phyloP scores from a whole-genome alignment of 2,329 filamentous ascomycete species.

The Claviceps purpurea region DNA sequence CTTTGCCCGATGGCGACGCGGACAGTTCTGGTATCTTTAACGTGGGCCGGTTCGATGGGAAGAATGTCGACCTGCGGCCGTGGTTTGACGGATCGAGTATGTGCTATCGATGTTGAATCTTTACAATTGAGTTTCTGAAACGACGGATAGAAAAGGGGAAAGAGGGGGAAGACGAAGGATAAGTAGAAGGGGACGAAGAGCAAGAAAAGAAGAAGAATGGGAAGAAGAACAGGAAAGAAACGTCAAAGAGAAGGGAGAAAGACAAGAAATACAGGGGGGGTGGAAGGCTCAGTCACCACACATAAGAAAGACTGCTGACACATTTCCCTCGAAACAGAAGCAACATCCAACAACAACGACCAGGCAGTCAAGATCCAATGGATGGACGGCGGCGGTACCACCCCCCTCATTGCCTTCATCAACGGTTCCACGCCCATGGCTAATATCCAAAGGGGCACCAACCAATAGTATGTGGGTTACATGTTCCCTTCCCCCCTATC shows the following conservation, averaged over 20 bases:
- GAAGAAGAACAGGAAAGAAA: no score
- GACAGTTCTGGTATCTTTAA: constrained; percentile 18
- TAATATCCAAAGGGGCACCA: constrained; percentile 12
- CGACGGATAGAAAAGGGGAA: no score
- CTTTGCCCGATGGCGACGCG: constrained; percentile 7
- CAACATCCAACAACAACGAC: constrained; percentile 17
- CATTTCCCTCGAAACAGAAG: constrained; percentile 1
- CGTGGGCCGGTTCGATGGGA: constrained; percentile 11
- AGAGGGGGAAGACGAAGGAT: no score
- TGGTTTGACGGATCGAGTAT: constrained; percentile 20
- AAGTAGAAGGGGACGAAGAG: no score
- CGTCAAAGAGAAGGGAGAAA: no score
- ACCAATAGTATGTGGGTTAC: constrained; percentile 15
- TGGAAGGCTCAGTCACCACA: background rate
- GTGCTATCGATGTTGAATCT: background rate
- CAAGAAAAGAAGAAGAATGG: no score
- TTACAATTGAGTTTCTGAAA: no score
- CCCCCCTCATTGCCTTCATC: constrained; percentile 14
- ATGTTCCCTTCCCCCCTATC: background rate
- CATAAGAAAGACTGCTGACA: no score
- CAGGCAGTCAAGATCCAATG: constrained; percentile 14
- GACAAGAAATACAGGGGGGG: no score
- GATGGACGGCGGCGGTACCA: constrained; percentile 17
- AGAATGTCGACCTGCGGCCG: constrained; percentile 13
- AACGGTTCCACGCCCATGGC: constrained; percentile 11